Evolutionary conservation across 176 grass and related monocot genomes (phyloP).

Genomic region (Avena eriantha): DNA sequence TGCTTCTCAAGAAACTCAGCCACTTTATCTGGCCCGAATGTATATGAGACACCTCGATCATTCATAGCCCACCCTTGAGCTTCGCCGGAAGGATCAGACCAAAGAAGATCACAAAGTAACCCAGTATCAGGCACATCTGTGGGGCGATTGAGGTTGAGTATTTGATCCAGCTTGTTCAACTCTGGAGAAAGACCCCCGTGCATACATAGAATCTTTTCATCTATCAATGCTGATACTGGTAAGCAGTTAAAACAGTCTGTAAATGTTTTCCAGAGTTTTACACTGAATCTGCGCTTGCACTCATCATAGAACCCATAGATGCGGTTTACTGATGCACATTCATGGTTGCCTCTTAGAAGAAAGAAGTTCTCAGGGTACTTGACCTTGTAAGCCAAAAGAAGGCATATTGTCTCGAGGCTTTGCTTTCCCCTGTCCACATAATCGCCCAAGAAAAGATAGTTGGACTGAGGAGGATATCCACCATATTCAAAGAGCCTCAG

Average conservation of each 20-base stretch:
- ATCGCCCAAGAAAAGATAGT: slow-evolving; percentile 86
- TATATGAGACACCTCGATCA: slow-evolving; percentile 78
- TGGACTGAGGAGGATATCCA: slow-evolving; percentile 68
- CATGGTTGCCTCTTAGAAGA: slow-evolving; percentile 82
- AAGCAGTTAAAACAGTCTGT: slow-evolving; percentile 81
- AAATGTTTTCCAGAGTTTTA: slow-evolving; percentile 78
- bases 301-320: slow-evolving; percentile 84
- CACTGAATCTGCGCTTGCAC: slow-evolving; percentile 81
- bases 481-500: slow-evolving; percentile 76
- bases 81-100: slow-evolving; percentile 72
- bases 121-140: slow-evolving; percentile 72
- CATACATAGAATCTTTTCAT: slow-evolving; percentile 81
- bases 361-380: slow-evolving; percentile 84
- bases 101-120: slow-evolving; percentile 82
- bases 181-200: slow-evolving; percentile 81
- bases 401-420: slow-evolving; percentile 88
- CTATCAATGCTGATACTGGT: slow-evolving; percentile 73
- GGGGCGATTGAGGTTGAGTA: slow-evolving; percentile 61
- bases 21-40: slow-evolving; percentile 75
- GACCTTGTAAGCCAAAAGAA: slow-evolving; percentile 82
- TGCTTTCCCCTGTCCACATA: slow-evolving; percentile 85
- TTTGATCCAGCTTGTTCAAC: slow-evolving; percentile 77
- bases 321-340: slow-evolving; percentile 79
- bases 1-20: slow-evolving; percentile 77
- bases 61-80: slow-evolving; percentile 75